Evolutionary conservation across 179 eudicot species (phyloP).

Genomic region (Amaranthus tricolor): DNA sequence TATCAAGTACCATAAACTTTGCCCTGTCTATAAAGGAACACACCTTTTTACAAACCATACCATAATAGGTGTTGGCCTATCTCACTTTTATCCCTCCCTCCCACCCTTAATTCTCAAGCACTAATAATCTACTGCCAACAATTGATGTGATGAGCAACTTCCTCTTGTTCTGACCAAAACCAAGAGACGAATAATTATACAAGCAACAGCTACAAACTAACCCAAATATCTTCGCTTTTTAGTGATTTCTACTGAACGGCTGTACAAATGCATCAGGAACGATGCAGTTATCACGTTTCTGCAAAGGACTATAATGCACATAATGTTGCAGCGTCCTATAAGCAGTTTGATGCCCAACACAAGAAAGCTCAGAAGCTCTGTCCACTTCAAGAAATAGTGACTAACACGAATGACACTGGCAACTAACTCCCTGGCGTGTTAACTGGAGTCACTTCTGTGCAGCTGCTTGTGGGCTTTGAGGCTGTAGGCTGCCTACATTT

Average conservation of each 20-base stretch:
- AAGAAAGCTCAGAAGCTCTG: constrained; percentile 3
- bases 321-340: constrained; percentile 14
- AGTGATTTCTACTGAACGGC: constrained; percentile 7
- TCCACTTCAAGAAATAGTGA: constrained; percentile 7
- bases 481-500: constrained; percentile 41
- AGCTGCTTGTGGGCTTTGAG: constrained; percentile 55
- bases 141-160: background rate
- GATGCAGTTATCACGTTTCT: constrained; percentile 10
- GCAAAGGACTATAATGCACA: constrained; percentile 4
- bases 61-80: constrained; percentile 2
- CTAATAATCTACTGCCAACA: constrained; percentile 13
- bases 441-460: constrained; percentile 36
- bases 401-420: background rate
- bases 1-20: constrained; percentile 6
- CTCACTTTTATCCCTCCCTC: too few relatives aligned
- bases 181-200: constrained; percentile 22
- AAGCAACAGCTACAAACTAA: constrained; percentile 28
- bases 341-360: background rate
- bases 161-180: constrained; percentile 9
- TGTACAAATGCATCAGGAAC: constrained; percentile 34
- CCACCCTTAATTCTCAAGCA: background rate
- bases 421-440: constrained; percentile 36
- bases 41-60: constrained; percentile 14
- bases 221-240: constrained; percentile 6
- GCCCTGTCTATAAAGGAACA: background rate